Base-by-base conservation (phyloP, 306 rosid genomes). In the Cajanus cajan region DNA sequence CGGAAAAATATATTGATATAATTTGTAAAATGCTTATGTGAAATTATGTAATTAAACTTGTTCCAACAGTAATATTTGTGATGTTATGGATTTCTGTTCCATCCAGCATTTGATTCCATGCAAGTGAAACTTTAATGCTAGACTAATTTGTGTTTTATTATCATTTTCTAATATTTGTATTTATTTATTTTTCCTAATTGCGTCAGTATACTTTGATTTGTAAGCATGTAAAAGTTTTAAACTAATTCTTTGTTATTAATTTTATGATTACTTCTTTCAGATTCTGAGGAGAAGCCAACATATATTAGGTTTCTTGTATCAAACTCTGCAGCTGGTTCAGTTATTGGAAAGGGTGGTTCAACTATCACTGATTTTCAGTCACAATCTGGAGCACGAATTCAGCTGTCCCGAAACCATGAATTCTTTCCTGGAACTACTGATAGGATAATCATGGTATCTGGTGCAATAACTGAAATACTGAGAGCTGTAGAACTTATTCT, bases 321-420 rank as follows among this genome's bases (percentile, higher is more conserved):
- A 69, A 96, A 96, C 84, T 91, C 98, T 83, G 99, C 99, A 7
- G 99, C 99, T 84, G 99, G 99, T 74, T 96, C 99, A 83, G 98
- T 96, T 66, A 96, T 96, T 81, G 99, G 99, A 80, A 96, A 96
- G 88, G 99, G 99, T 58, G 99, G 99, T 48, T 93, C 99, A 47
- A 96, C 99, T n/a, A 96, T 96, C 85, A 93, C 95, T 71, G 99
- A 96, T 77, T 96, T 96, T 84, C 99, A 96, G 81, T 90, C 99
- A 14, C 94, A 93, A 72, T 93, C 99, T 78, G 99, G 99, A 70
- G 99, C 99, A 71, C 90, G 99, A 65, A 96, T 96, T 72, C 99
- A 93, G 85, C 80, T 96, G 87, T 96, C 99, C 34, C 92, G 98
- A 79, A 96, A 91, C 73, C 95, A 91, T 44, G 99, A 96, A 78